Conservation (phyloP, 805 yeast species). For the Yarrowia porcina region DNA sequence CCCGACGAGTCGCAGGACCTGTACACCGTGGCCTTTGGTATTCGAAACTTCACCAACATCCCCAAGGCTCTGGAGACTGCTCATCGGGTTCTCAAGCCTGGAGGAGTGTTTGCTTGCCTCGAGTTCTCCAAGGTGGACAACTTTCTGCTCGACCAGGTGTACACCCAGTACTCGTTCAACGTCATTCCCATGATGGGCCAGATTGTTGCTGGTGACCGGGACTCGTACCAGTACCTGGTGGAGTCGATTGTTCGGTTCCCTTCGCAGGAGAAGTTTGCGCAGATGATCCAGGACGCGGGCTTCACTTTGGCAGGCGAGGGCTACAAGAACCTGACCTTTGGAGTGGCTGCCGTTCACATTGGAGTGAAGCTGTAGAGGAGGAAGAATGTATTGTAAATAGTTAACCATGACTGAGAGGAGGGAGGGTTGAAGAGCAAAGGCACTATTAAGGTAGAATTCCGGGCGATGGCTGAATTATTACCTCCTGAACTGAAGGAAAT, state of each 20-base stretch:
- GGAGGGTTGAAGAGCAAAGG: too few relatives aligned
- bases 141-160: slow-evolving; percentile 65
- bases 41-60: slow-evolving; percentile 90
- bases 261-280: slow-evolving; percentile 81
- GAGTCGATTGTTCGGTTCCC: slow-evolving; percentile 94
- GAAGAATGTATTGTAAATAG: neutral
- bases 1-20: slow-evolving; percentile 87
- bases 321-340: slow-evolving; percentile 89
- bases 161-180: slow-evolving; percentile 86
- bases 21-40: slow-evolving; percentile 95
- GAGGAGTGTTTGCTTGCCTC: slow-evolving; percentile 94
- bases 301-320: slow-evolving; percentile 88
- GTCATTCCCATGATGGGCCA: slow-evolving; percentile 93
- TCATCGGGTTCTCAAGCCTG: slow-evolving; percentile 90
- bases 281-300: slow-evolving; percentile 93
- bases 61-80: slow-evolving; percentile 96
- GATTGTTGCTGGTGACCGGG: slow-evolving; percentile 89
- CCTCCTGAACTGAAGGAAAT: too few relatives aligned
- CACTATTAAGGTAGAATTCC: too few relatives aligned
- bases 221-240: slow-evolving; percentile 92
- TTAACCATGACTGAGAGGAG: neutral
- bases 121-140: slow-evolving; percentile 92
- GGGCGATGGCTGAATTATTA: too few relatives aligned
- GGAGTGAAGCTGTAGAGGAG: slow-evolving; percentile 72
- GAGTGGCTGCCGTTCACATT: slow-evolving; percentile 92